phyloP scores from a whole-genome alignment of 352 stramenopile genomes.

The Globisporangium lucens region DNA sequence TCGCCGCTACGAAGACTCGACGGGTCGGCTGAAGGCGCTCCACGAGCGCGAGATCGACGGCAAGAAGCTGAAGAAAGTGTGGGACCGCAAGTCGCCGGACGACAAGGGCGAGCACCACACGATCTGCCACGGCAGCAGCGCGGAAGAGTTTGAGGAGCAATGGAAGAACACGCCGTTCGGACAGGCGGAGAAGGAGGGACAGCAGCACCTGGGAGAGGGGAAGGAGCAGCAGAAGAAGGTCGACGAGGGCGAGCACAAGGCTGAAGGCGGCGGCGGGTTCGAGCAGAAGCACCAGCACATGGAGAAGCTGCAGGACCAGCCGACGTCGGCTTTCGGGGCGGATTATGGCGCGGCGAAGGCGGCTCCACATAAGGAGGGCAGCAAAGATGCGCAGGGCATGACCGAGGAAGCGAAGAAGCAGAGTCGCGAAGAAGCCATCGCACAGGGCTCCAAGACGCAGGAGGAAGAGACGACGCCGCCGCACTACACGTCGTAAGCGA shows the following conservation, averaged over 20 bases:
- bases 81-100: constrained; percentile 31
- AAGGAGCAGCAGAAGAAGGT: background rate
- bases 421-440: constrained; percentile 52
- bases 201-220: background rate
- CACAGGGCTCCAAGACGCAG: constrained; percentile 52
- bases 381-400: constrained; percentile 24
- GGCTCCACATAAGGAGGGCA: constrained; percentile 37
- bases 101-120: constrained; percentile 60
- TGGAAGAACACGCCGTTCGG: constrained; percentile 69
- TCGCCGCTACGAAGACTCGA: background rate
- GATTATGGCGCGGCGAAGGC: constrained; percentile 28
- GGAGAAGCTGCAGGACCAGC: constrained; percentile 14
- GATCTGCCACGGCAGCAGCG: constrained; percentile 28
- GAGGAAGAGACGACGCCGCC: constrained; percentile 68
- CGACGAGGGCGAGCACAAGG: constrained; percentile 19
- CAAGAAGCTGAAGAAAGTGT: background rate
- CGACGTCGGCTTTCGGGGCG: constrained; percentile 6
- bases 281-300: constrained; percentile 15
- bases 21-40: background rate
- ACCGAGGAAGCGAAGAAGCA: constrained; percentile 30
- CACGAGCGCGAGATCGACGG: background rate
- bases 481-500: constrained; percentile 17
- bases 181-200: constrained; percentile 37
- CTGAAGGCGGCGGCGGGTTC: background rate
- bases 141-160: constrained; percentile 60